phyloP scores from a whole-genome alignment of 1,284 basidiomycete species.

The Puccinia hordei region DNA sequence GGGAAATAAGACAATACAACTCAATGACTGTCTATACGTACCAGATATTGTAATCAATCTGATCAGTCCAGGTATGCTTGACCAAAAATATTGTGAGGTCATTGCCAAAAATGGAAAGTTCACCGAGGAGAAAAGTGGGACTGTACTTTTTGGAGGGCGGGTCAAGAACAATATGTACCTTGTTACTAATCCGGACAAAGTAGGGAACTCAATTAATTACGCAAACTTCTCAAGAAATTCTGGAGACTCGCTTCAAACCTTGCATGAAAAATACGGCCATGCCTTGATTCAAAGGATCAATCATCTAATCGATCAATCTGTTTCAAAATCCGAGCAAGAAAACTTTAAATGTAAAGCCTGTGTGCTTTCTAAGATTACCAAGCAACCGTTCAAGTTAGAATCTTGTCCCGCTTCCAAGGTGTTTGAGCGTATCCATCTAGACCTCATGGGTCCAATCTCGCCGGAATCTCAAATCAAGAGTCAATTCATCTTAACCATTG shows the following conservation, averaged over 20 bases:
- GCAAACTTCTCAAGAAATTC: neutral
- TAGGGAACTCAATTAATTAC: neutral
- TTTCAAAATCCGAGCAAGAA: neutral
- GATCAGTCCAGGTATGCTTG: neutral
- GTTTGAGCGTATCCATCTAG: neutral
- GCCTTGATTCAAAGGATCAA: neutral
- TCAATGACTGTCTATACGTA: neutral
- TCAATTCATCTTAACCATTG: neutral
- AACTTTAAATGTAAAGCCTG: neutral
- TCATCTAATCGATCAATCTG: neutral
- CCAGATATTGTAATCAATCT: conserved; percentile 16
- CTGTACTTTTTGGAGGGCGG: too few species aligned
- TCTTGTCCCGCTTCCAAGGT: neutral
- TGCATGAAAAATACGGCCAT: neutral
- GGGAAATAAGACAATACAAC: neutral
- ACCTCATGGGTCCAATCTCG: neutral
- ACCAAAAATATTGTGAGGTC: neutral
- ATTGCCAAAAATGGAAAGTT: too few species aligned
- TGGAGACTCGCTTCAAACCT: neutral
- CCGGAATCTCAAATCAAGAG: neutral
- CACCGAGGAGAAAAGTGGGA: too few species aligned
- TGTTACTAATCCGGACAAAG: neutral
- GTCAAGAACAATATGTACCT: neutral
- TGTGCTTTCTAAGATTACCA: neutral
- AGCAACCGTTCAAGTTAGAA: neutral